Evolutionary conservation across 495 filamentous ascomycete genomes (phyloP), one percentile per base, ranked within the genome.

Genomic region (Trichoderma reesei): DNA sequence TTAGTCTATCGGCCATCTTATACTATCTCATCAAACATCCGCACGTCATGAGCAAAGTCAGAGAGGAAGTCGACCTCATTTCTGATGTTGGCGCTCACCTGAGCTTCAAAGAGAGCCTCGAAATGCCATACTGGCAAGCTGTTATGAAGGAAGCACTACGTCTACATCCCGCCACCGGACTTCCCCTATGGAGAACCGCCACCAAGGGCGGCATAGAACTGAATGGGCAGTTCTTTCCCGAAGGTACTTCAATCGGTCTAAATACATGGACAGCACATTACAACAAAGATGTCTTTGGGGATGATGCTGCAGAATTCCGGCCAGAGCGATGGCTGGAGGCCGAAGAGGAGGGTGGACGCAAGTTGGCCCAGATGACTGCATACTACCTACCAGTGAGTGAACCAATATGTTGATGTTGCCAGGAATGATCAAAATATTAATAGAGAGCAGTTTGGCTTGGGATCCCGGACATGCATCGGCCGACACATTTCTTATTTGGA

Each of bases 111-210:
- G 78, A 83, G 46, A 77, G 74, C 20, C 79, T 83, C 41, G 73
- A 78, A 2, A 72, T 89, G 10, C 81, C 78, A 1, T 90, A 88
- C 65, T 77, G 89, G 11, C 81, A 84, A 48, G 85, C 86, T 1
- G 80, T 83, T 16, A 80, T 90, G 63, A 83, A 87, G 65, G 88
- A 91, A 70, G 76, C 77, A 0, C 74, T 90, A 69, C 80, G 87
- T 1, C 61, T 88, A 1, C 80, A 86, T 67, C 82, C 87, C 0
- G 78, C 80, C 0, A 74, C 80, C 0, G 78, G 79, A 0, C 73
- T 86, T 13, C 72, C 79, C 1, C 73, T 88, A 16, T 81, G 85
- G 65, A 80, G 86, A 1, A 71, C 84, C 44, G 83, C 88, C 0
- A 86, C 83, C 1, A 65, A 71, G 11, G 76, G 76, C 7, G 86